Base-by-base conservation (phyloP, 352 stramenopile genomes). In the Globisporangium camurandrum region DNA sequence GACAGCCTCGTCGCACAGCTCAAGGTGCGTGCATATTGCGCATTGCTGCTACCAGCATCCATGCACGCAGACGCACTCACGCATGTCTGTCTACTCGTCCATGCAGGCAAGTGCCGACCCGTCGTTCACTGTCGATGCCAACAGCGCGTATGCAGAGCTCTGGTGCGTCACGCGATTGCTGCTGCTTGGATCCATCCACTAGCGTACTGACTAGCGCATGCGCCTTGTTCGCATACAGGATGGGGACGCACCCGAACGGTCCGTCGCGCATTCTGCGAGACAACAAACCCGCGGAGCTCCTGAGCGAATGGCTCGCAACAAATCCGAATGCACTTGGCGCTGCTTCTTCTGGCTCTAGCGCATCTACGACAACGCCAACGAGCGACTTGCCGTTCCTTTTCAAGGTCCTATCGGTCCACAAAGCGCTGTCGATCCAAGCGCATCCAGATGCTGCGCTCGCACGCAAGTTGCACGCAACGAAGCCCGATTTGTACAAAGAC, bases 331-430 rank as follows among this genome's bases (percentile, higher is more conserved):
- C 58, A 10, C 57, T 73, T 12, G 69, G 66, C 2, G 16, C 44
- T 11, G 17, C 30, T 17, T 46, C 57, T n/a, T n/a, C n/a, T n/a
- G n/a, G n/a, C n/a, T n/a, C n/a, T n/a, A n/a, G n/a, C n/a, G n/a
- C n/a, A n/a, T n/a, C n/a, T n/a, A n/a, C n/a, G n/a, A n/a, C n/a
- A n/a, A n/a, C n/a, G 8, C 59, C 65, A 8, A 64, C 68, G 0
- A 67, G 70, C 8, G 91, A 98, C 33, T 63, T 99, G 26, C 95
- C 96, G 1, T 99, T 98, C 66, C 71, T 99, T 38, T 98, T 99
- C 69, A 99, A 99, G 65, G 93, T 99, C 27, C 66, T 99, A 27
- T 97, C 81, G 33, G 95, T 98, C 22, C 75, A 88, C n/a, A 99
- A 98, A 56, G 96, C 95, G 8, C 69, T 99, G 8, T 98, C 86